Conservation (phyloP, 495 filamentous ascomycete genomes). For the Penicillium pulvis region DNA sequence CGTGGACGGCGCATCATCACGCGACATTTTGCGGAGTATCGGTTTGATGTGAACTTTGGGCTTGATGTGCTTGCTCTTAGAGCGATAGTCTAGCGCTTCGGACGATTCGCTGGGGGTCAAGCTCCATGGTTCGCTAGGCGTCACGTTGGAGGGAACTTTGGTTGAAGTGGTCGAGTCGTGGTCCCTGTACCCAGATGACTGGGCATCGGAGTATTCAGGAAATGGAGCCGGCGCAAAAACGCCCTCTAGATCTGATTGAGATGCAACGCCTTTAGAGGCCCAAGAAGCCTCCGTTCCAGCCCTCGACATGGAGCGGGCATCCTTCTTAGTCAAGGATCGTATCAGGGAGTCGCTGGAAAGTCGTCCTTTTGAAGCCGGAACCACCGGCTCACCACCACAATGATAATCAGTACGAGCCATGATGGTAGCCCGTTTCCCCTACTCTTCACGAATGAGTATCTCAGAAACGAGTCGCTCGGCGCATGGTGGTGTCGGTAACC, state of each 20-base stretch:
- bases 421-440: conserved; percentile 13
- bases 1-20: conserved; percentile 44
- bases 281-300: conserved; percentile 8
- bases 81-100: conserved; percentile 26
- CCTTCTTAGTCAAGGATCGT: conserved; percentile 11
- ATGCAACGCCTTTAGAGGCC: conserved; percentile 16
- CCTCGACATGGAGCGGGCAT: conserved; percentile 12
- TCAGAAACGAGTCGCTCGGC: conserved; percentile 19
- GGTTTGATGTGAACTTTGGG: conserved; percentile 57
- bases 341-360: conserved; percentile 17
- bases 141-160: conserved; percentile 13
- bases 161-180: conserved; percentile 15
- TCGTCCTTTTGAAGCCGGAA: conserved; percentile 18
- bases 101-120: conserved; percentile 16
- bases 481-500: conserved; percentile 17
- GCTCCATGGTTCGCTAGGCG: conserved; percentile 18
- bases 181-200: conserved; percentile 12
- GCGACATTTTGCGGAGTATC: conserved; percentile 56
- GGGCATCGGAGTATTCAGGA: conserved; percentile 21
- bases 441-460: conserved; percentile 7
- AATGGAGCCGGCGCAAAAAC: conserved; percentile 21
- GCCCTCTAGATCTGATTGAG: conserved; percentile 14
- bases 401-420: conserved; percentile 31
- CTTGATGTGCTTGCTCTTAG: conserved; percentile 30
- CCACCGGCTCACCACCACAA: conserved; percentile 22